Base-by-base conservation (phyloP, 1,139 yeast species). In the Geotrichum bryndzae region DNA sequence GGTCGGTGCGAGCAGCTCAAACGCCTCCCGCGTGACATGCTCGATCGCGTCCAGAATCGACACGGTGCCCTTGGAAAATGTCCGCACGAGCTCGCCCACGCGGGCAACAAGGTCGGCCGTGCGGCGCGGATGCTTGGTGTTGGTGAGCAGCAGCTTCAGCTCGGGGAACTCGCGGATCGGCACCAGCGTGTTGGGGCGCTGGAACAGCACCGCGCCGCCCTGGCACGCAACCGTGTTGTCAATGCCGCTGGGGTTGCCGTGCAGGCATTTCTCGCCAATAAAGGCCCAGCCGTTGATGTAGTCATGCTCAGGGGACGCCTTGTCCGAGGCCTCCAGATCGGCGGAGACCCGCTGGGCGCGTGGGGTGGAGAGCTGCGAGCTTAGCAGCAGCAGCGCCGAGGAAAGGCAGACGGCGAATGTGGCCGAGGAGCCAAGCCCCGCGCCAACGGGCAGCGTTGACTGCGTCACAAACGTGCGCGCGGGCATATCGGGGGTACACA, bases 161-260 rank as follows among this genome's bases (percentile, higher is more conserved):
- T 88, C 82, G 0, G 97, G 97, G 72, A 92, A 85, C 65, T 84
- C 83, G 66, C 88, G 79, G 82, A 87, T 84, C 22, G 84, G 80
- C 1, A 87, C 84, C 64, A 90, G 77, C 22, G 84, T 83, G 54
- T 86, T 81, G 58, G 72, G 72, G 60, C 96, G 82, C 74, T 88
- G 94, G 76, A 86, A 94, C 84, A 88, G 80, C 0, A 94, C 96
- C 0, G 98, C 98, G 54, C 97, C 97, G 33, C 99, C 99, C 68
- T 86, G 86, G 0, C 97, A 88, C 2, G 99, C 96, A 58, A 94
- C 97, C 0, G 97, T 92, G 71, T 94, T 94, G 73, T 94, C 99
- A 61, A 95, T 91, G 18, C 99, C 99, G 25, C 96, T 87, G 11
- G 99, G 99, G 68, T 89, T 92, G 0, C 99, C 99, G 72, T 94